A percentile compares a stretch with the other conserved stretches of the same genome.
These are phyloP conservation scores for Plasmodium inui DNA, from an alignment of 169 alveolate genomes.

Conservation along the genomic window DNA sequence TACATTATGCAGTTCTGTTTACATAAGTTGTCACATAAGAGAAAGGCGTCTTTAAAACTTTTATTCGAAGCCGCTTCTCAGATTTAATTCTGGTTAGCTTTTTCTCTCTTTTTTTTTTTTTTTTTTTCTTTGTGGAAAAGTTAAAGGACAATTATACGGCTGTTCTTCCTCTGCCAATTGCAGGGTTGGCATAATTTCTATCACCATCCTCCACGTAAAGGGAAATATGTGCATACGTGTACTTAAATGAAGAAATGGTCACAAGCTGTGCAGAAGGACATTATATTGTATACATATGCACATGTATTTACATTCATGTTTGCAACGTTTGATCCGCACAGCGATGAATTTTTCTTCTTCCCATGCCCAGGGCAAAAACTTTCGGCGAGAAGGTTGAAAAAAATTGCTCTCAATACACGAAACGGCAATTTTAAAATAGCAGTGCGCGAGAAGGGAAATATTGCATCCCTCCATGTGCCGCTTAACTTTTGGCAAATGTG, in stretches of 20 bases:
- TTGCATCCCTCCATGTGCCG: neutral
- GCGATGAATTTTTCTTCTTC: neutral
- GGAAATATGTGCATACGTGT: neutral
- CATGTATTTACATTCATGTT: neutral
- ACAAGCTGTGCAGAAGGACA: neutral
- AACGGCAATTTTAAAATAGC: neutral
- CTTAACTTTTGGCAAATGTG: neutral
- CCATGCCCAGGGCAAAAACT: neutral
- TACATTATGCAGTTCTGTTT: neutral
- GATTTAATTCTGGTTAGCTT: neutral
- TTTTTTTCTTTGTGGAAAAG: neutral
- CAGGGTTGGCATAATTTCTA: neutral
- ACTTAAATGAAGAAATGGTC: neutral
- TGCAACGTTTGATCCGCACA: neutral
- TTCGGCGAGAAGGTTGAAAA: neutral
- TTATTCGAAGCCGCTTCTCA: neutral
- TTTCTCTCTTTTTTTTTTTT: constrained; percentile 19
- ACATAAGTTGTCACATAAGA: neutral
- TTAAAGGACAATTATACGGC: neutral
- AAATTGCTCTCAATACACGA: neutral
- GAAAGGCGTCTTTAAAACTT: neutral
- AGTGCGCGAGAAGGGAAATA: neutral
- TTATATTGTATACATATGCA: neutral
- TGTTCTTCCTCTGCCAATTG: neutral
- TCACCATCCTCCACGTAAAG: neutral